These are phyloP conservation scores for Suillus occidentalis DNA, from an alignment of 768 basidiomycete species.

Conservation along the genomic window DNA sequence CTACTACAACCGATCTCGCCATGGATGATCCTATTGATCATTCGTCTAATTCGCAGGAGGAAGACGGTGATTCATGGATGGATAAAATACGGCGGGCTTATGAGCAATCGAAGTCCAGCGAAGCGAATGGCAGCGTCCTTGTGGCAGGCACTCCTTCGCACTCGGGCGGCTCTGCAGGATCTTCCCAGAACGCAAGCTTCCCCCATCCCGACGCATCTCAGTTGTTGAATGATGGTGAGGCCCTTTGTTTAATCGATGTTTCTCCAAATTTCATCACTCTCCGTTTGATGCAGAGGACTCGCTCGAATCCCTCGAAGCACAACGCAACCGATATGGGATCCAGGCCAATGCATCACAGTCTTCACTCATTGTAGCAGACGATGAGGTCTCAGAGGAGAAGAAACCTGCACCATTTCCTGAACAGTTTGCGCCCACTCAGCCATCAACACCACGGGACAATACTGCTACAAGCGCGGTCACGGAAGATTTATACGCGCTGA, in stretches of 20 bases:
- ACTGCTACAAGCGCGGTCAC: neutral
- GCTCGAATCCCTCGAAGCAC: neutral
- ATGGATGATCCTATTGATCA: neutral
- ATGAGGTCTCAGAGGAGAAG: neutral
- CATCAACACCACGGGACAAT: neutral
- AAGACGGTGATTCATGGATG: slow-evolving; percentile 8
- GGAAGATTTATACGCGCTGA: neutral
- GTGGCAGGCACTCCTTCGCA: slow-evolving; percentile 54
- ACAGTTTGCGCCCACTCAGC: neutral
- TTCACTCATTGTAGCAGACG: neutral
- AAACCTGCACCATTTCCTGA: neutral
- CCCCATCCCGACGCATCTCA: slow-evolving; percentile 14
- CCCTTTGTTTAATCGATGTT: neutral
- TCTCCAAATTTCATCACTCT: neutral
- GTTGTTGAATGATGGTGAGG: slow-evolving; percentile 2
- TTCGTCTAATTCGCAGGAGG: slow-evolving; percentile 5
- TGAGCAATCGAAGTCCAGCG: slow-evolving; percentile 14
- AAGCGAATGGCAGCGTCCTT: slow-evolving; percentile 31
- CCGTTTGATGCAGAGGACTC: neutral
- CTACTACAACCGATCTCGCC: slow-evolving; percentile 25
- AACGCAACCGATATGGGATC: neutral
- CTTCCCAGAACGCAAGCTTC: slow-evolving; percentile 30
- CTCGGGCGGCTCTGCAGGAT: slow-evolving; percentile 33
- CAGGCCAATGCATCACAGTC: neutral
- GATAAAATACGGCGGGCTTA: slow-evolving; percentile 1